A percentile compares a stretch with the other conserved stretches of the same genome.
Evolutionary conservation across 2,329 filamentous ascomycete genomes (phyloP).

Genomic region (Emydomyces testavorans): DNA sequence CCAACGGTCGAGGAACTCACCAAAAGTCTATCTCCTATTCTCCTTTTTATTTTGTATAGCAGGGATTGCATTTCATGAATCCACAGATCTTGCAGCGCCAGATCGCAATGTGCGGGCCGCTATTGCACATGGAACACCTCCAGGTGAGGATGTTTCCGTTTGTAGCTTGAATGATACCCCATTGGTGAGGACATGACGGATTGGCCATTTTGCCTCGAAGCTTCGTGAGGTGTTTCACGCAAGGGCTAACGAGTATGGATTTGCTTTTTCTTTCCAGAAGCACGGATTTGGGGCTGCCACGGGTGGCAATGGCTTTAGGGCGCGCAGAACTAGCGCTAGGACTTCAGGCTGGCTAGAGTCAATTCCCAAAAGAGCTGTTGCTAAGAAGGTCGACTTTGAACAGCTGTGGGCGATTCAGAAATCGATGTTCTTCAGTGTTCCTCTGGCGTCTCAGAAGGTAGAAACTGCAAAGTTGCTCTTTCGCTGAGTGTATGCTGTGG

Average conservation of each 20-base stretch:
- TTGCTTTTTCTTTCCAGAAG: conserved; percentile 1
- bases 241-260: too few species aligned
- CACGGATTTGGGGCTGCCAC: conserved; percentile 1
- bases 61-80: conserved; percentile 32
- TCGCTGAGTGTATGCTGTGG: background rate
- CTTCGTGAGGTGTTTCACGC: background rate
- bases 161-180: conserved; percentile 30
- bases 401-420: too few species aligned
- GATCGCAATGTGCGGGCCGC: conserved; percentile 32
- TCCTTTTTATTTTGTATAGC: conserved; percentile 22
- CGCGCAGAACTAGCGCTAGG: conserved; percentile 1
- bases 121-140: conserved; percentile 35
- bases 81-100: conserved; percentile 36
- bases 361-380: too few species aligned
- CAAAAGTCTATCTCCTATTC: background rate
- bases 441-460: background rate
- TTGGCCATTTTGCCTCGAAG: conserved; percentile 12
- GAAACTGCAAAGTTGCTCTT: background rate
- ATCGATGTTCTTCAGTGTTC: too few species aligned
- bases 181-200: conserved; percentile 13
- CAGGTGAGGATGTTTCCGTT: conserved; percentile 36
- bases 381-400: too few species aligned
- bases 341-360: background rate
- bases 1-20: background rate
- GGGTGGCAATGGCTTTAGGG: background rate